These are phyloP conservation scores for Phytophthora europaea DNA, from an alignment of 352 stramenopile species.

Conservation along the genomic window DNA sequence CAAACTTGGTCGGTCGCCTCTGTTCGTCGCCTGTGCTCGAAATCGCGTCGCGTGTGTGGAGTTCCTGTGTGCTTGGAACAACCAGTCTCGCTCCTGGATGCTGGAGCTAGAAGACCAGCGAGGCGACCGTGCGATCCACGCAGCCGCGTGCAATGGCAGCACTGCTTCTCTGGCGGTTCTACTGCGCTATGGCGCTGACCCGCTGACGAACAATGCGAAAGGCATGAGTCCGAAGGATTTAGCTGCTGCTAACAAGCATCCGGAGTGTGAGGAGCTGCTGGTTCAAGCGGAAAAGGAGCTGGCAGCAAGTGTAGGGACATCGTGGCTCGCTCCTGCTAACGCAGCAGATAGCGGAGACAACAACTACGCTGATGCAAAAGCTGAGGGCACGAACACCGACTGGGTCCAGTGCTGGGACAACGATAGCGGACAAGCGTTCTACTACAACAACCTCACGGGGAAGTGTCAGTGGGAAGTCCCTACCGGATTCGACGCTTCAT, in stretches of 20 bases:
- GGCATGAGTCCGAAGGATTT: constrained; percentile 63
- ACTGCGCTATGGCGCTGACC: constrained; percentile 62
- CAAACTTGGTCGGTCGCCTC: constrained; percentile 67
- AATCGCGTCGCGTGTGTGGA: constrained; percentile 62
- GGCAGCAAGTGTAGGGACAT: constrained; percentile 39
- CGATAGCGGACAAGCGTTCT: constrained; percentile 62
- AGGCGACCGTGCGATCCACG: constrained; percentile 69
- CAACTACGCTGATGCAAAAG: constrained; percentile 6
- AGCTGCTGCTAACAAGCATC: constrained; percentile 56
- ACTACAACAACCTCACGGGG: constrained; percentile 80
- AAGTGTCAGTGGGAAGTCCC: constrained; percentile 76
- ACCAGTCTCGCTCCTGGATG: constrained; percentile 74
- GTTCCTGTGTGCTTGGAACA: constrained; percentile 74
- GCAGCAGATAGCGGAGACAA: constrained; percentile 35
- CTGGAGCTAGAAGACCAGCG: constrained; percentile 73
- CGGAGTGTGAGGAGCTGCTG: constrained; percentile 55
- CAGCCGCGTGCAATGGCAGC: constrained; percentile 72
- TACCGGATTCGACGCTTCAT: constrained; percentile 41
- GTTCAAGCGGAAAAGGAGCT: constrained; percentile 51
- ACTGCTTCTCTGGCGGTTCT: constrained; percentile 50
- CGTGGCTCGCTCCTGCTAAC: constrained; percentile 68
- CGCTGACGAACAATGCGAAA: constrained; percentile 55
- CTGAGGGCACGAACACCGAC: constrained; percentile 25
- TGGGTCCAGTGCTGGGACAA: constrained; percentile 80
- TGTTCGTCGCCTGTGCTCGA: constrained; percentile 74